Conservation (phyloP, 2,329 filamentous ascomycete species). For the Penicillium sp. region DNA sequence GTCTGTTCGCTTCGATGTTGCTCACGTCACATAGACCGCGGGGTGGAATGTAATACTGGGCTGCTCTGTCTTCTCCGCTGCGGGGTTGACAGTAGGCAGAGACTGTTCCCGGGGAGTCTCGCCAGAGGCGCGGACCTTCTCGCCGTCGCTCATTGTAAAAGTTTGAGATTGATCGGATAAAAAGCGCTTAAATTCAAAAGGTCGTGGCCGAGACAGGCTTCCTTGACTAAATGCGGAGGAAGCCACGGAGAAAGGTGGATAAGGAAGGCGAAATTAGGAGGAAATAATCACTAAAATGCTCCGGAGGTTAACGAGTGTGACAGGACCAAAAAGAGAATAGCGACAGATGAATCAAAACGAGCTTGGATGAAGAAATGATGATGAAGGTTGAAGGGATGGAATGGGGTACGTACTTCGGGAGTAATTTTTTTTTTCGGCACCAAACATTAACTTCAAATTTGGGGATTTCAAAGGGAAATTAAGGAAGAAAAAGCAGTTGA, state of each 20-base stretch:
- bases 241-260: conserved; percentile 38
- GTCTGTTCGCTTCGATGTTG: not conserved
- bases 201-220: conserved; percentile 46
- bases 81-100: conserved; percentile 78
- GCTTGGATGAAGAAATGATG: conserved; percentile 27
- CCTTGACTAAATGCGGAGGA: conserved; percentile 46
- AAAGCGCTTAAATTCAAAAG: conserved; percentile 51
- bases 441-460: not conserved
- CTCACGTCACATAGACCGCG: conserved; percentile 75
- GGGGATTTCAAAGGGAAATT: not conserved
- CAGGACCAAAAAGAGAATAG: conserved; percentile 12
- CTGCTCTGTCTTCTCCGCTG: conserved; percentile 65
- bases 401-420: conserved; percentile 22
- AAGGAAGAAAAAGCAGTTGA: not conserved
- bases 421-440: conserved; percentile 12
- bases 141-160: conserved; percentile 63
- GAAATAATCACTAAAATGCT: conserved; percentile 22
- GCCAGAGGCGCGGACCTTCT: conserved; percentile 81
- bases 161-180: conserved; percentile 43
- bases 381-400: conserved; percentile 25
- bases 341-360: conserved; percentile 13
- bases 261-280: conserved; percentile 15
- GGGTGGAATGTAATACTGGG: conserved; percentile 70
- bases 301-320: conserved; percentile 14
- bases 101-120: conserved; percentile 58